Conservation (phyloP, 768 basidiomycete genomes). For the Aureoboletus auriporus region DNA sequence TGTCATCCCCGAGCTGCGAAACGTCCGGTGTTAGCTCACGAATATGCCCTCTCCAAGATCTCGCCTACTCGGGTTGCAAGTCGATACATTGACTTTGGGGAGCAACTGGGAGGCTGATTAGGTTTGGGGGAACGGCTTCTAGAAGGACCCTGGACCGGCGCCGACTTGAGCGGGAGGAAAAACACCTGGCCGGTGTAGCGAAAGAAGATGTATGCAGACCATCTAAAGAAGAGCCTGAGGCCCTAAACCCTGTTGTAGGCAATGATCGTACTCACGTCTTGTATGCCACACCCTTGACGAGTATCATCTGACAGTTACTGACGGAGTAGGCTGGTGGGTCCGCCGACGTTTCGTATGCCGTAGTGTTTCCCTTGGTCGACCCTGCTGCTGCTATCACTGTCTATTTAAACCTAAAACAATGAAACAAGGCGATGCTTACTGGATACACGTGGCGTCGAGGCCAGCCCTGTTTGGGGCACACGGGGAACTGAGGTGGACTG, state of each 20-base stretch:
- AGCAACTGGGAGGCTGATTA: conserved; percentile 16
- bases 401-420: not conserved
- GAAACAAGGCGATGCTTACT: conserved; percentile 3
- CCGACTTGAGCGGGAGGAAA: conserved; percentile 24
- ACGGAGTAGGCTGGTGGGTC: conserved; percentile 21
- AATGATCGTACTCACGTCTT: conserved; percentile 20
- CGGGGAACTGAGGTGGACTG: not conserved
- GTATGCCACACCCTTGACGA: conserved; percentile 27
- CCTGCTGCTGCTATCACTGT: not conserved
- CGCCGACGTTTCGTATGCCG: not conserved
- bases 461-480: not conserved
- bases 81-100: conserved; percentile 38
- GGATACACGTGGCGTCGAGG: conserved; percentile 2
- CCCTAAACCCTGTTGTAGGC: too few relatives aligned
- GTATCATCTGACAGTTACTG: conserved; percentile 20
- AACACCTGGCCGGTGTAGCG: conserved; percentile 28
- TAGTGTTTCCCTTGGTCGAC: not conserved
- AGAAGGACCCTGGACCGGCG: not conserved
- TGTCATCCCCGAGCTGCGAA: conserved; percentile 23
- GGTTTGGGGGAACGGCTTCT: not conserved
- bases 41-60: not conserved
- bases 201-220: conserved; percentile 27
- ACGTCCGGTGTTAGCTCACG: not conserved
- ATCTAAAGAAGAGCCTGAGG: conserved; percentile 9
- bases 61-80: conserved; percentile 24